Evolutionary conservation across 345 rosid genomes (phyloP), one percentile per base, ranked within the genome.

Genomic region (Geranium brycei): DNA sequence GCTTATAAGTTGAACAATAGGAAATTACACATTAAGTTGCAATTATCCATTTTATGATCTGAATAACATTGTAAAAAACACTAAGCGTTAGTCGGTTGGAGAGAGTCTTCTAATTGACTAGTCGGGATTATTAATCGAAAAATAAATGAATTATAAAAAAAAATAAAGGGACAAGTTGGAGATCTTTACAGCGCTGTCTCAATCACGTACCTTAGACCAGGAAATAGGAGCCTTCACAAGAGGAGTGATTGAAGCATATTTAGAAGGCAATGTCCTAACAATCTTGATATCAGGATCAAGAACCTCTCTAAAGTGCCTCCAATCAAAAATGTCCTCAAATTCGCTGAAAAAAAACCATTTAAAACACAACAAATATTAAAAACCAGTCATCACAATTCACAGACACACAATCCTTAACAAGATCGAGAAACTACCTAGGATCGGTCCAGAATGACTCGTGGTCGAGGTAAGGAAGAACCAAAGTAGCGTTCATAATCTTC

Each of bases 371-470:
- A 2, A 47, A 47, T 11, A 11, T 8, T 15, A 13, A 11, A 6
- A 47, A 47, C 14, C 7, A 47, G 13, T 47, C 7, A 35, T 4
- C 41, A 4, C 1, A 35, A 35, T 7, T 4, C 41, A 35, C 0
- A 23, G 2, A 23, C 2, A 35, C 41, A 47, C 53, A 11, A 47
- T 10, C 53, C 13, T 8, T 47, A 47, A 47, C 53, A 47, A 47
- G 15, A 11, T 47, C 14, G 53, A 47, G 3, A 47, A 38, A n/a
- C 53, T 76, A 93, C 99, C 99, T 95, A 7, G 96, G 97, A 63
- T 95, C 97, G 1, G 91, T 91, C 99, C 99, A 95, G 68, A 95
- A 95, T 1, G 99, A 95, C 31, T 91, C 81, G 16, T 91, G 99
- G 77, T 95, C 99, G 10, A 95, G 96, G 32, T 79, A 83, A 69